Base-by-base conservation (phyloP, 1,139 yeast genomes). In the Candida tropicalis region DNA sequence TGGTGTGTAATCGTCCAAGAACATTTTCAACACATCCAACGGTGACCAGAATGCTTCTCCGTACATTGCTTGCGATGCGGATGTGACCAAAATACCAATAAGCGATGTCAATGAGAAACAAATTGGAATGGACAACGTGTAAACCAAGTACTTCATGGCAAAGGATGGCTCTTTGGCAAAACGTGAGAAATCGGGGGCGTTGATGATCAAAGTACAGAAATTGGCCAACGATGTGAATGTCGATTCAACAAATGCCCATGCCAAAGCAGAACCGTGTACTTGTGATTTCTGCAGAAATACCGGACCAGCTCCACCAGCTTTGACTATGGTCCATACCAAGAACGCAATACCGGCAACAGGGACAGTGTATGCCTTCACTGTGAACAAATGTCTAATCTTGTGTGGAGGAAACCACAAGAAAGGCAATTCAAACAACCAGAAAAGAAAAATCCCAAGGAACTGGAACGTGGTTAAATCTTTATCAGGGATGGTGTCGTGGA, bases 121-220 rank as follows among this genome's bases (percentile, higher is more conserved):
- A 15, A 86, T 53, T 28, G 97, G 96, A 49, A 89, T 82, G 5
- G 91, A 75, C 20, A 85, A 56, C 3, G 78, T 77, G 54, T 72
- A 70, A 9, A 71, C 75, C 49, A 71, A 53, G 48, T 72, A 72
- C 48, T 71, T 73, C 63, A 72, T 67, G 18, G 67, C 60, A 46
- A 68, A 70, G 7, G 73, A 59, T 6, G 74, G 73, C 40, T 58
- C 60, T 44, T 75, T 77, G 7, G 96, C 85, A 62, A 89, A 86
- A 62, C 97, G 81, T 17, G 96, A 76, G 63, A 88, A 89, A 74
- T 90, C 97, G 0, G 97, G 96, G 15, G 95, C 86, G 65, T 90
- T 90, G 50, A 86, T 80, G 56, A 88, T 85, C 58, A 90, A 75
- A 6, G 97, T 87, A 6, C 96, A 95, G 57, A 89, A 89, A 65